Evolutionary conservation across 2,329 filamentous ascomycete genomes (phyloP).

Genomic region (Fusarium sp.): DNA sequence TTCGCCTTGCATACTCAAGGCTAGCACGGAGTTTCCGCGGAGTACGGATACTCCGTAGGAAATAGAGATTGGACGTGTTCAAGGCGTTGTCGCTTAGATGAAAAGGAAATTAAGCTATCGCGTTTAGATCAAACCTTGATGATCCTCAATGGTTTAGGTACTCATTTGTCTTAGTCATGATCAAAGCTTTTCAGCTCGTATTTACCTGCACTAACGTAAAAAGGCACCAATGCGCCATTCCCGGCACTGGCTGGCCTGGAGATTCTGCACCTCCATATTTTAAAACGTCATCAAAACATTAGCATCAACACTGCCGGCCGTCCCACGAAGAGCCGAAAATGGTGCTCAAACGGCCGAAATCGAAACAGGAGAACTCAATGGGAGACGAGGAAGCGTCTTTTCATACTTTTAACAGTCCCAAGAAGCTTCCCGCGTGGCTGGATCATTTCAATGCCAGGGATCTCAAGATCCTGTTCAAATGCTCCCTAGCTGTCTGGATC

Average conservation of each 20-base stretch:
- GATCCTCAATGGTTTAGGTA: background rate
- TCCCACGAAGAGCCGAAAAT: background rate
- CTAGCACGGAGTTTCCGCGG: no score
- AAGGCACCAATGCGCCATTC: constrained; percentile 3
- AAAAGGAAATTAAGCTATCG: background rate
- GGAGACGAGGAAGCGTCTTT: constrained; percentile 17
- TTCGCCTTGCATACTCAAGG: no score
- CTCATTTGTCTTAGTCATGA: constrained; percentile 9
- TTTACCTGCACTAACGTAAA: constrained; percentile 1
- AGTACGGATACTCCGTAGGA: no score
- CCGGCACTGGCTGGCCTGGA: constrained; percentile 12
- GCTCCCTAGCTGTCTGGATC: constrained; percentile 40
- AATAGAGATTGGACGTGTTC: no score
- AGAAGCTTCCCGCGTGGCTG: constrained; percentile 34
- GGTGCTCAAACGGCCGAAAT: background rate
- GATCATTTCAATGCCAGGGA: constrained; percentile 43
- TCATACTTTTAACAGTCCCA: constrained; percentile 12
- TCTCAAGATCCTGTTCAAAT: constrained; percentile 43
- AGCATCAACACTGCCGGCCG: background rate
- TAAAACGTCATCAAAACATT: constrained; percentile 13
- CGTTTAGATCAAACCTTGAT: constrained; percentile 4
- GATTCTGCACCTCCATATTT: constrained; percentile 2
- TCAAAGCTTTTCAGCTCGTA: no score
- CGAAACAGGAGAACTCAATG: background rate
- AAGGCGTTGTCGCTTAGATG: constrained; percentile 7